Percentiles rank a stretch among this genome's conserved stretches.
These are phyloP conservation scores for Pichia sp. DNA, from an alignment of 1,139 yeast species.

Conservation along the genomic window DNA sequence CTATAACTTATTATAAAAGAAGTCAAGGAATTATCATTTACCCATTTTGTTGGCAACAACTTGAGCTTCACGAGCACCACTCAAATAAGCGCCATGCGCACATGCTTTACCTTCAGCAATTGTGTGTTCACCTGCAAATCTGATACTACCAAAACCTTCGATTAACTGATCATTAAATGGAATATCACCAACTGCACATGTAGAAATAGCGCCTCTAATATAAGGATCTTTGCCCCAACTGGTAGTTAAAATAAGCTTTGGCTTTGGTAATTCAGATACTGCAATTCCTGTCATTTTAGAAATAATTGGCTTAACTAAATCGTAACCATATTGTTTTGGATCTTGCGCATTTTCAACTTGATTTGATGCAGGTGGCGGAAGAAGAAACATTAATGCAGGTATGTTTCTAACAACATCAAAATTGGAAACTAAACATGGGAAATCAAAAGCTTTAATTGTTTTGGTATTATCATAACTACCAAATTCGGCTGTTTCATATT, in stretches of 20 bases:
- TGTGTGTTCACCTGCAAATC: slow-evolving; percentile 56
- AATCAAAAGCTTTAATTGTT: slow-evolving; percentile 27
- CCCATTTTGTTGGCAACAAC: slow-evolving; percentile 10
- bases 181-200: slow-evolving; percentile 37
- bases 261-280: slow-evolving; percentile 29
- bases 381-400: slow-evolving; percentile 37
- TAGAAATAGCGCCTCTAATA: slow-evolving; percentile 44
- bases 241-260: slow-evolving; percentile 38
- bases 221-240: slow-evolving; percentile 47
- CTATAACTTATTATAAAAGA: no score
- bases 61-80: slow-evolving; percentile 44
- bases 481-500: slow-evolving; percentile 9
- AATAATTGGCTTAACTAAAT: slow-evolving; percentile 24
- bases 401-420: slow-evolving; percentile 19
- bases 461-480: slow-evolving; percentile 2
- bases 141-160: slow-evolving; percentile 38
- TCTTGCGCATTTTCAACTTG: slow-evolving; percentile 21
- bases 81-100: slow-evolving; percentile 50
- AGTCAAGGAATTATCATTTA: neutral
- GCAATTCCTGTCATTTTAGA: slow-evolving; percentile 16
- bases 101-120: slow-evolving; percentile 47
- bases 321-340: slow-evolving; percentile 19
- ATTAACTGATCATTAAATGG: slow-evolving; percentile 29
- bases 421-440: slow-evolving; percentile 27
- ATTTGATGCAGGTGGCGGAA: slow-evolving; percentile 45